These are phyloP conservation scores for Azolla pinnata DNA, from an alignment of 75 land plant species.

Conservation along the genomic window DNA sequence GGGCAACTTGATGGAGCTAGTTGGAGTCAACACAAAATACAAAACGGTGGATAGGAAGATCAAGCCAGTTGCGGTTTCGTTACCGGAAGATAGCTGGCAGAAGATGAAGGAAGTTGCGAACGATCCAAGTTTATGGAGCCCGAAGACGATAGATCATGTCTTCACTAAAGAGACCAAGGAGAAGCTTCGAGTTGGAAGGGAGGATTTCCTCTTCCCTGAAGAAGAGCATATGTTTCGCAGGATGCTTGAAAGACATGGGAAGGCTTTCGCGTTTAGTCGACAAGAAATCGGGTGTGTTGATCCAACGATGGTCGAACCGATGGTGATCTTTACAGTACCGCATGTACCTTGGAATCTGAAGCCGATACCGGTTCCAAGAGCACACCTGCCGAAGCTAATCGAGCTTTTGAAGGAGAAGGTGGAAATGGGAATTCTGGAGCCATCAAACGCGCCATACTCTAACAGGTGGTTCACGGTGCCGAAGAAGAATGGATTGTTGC, in stretches of 20 bases:
- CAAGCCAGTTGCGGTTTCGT: not conserved
- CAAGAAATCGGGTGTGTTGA: slow-evolving; percentile 8
- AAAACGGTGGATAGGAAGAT: not conserved
- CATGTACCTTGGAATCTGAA: slow-evolving; percentile 11
- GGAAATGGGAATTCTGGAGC: too few relatives aligned
- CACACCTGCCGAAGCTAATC: too few relatives aligned
- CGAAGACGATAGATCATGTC: too few relatives aligned
- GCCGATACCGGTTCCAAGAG: slow-evolving; percentile 1
- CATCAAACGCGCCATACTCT: too few relatives aligned
- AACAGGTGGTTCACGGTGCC: too few relatives aligned
- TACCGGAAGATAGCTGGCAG: not conserved
- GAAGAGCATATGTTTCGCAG: slow-evolving; percentile 1
- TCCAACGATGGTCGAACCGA: slow-evolving; percentile 9
- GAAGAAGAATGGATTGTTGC: not conserved
- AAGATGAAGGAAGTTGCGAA: slow-evolving; percentile 3
- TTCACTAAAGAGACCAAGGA: too few relatives aligned
- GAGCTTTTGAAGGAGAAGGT: too few relatives aligned
- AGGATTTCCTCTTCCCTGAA: not conserved
- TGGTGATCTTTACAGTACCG: slow-evolving; percentile 11
- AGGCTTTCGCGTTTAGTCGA: slow-evolving; percentile 6
- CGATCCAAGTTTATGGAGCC: slow-evolving; percentile 5
- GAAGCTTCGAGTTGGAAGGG: not conserved
- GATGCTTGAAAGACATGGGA: slow-evolving; percentile 10
- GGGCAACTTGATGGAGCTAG: too few relatives aligned
- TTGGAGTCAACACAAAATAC: not conserved